Evolutionary conservation across 805 yeast species (phyloP).

Genomic region (Suhomyces kilbournensis): DNA sequence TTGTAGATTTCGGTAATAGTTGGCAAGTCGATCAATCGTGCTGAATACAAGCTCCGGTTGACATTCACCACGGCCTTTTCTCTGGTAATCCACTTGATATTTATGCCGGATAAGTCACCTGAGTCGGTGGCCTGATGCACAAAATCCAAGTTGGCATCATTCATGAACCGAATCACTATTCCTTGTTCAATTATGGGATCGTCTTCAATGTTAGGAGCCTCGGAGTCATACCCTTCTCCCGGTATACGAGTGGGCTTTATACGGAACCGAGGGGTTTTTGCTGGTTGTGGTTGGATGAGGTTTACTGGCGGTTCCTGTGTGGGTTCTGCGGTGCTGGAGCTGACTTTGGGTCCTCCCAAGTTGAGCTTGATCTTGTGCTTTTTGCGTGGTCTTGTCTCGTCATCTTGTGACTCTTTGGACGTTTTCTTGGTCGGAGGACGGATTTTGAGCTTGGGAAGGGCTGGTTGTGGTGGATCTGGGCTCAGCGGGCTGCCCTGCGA

Average conservation of each 20-base stretch:
- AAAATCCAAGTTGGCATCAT: constrained; percentile 66
- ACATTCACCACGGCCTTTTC: constrained; percentile 75
- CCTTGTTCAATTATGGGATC: constrained; percentile 93
- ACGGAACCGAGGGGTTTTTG: constrained; percentile 41
- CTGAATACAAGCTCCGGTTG: constrained; percentile 69
- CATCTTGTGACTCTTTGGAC: not conserved
- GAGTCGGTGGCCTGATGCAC: constrained; percentile 73
- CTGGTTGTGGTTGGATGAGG: constrained; percentile 2
- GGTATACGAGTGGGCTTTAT: constrained; percentile 67
- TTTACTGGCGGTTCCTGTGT: not conserved
- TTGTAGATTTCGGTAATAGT: constrained; percentile 84
- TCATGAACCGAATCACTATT: constrained; percentile 69
- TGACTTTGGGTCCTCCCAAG: constrained; percentile 6
- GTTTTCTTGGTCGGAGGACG: constrained; percentile 14
- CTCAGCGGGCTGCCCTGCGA: not conserved
- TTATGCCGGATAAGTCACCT: constrained; percentile 70
- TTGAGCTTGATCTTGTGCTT: constrained; percentile 25
- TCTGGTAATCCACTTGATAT: constrained; percentile 79
- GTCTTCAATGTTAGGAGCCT: constrained; percentile 93
- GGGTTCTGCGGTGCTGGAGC: not conserved
- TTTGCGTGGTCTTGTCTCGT: constrained; percentile 11
- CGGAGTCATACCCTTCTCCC: constrained; percentile 96
- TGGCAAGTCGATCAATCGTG: constrained; percentile 85
- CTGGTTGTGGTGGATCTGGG: constrained; percentile 7
- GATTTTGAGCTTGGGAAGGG: constrained; percentile 17